phyloP scores from a whole-genome alignment of 2,329 filamentous ascomycete genomes.

The Colletotrichum chrysophilum region DNA sequence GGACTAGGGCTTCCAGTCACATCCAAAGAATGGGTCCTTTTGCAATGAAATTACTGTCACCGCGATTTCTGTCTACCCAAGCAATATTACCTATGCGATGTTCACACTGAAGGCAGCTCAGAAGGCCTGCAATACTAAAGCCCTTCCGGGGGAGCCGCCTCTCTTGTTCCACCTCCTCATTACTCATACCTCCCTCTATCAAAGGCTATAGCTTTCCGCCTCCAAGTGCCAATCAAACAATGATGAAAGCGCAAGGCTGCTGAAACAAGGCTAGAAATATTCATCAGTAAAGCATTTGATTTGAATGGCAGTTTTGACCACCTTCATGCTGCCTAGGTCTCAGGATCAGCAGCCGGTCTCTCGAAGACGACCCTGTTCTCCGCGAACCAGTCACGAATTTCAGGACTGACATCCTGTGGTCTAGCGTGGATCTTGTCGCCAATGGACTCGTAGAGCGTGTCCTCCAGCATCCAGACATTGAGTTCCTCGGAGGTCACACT shows the following conservation, averaged over 20 bases:
- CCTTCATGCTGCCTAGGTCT: neutral
- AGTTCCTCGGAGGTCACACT: neutral
- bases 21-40: neutral
- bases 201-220: neutral
- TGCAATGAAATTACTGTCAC: neutral
- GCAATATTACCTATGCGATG: neutral
- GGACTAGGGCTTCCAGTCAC: neutral
- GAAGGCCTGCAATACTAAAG: neutral
- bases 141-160: neutral
- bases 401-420: neutral
- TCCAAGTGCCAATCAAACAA: neutral
- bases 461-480: neutral
- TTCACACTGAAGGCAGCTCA: neutral
- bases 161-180: neutral
- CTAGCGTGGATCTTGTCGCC: neutral
- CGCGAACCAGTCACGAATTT: neutral
- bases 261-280: neutral
- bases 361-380: neutral
- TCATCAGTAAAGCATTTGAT: neutral
- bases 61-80: neutral
- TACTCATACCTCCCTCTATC: rapidly evolving
- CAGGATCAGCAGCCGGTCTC: neutral
- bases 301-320: neutral
- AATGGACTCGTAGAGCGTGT: neutral
- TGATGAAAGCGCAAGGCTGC: neutral